These are phyloP conservation scores for Populus euphratica DNA, from an alignment of 345 rosid species.

Conservation along the genomic window DNA sequence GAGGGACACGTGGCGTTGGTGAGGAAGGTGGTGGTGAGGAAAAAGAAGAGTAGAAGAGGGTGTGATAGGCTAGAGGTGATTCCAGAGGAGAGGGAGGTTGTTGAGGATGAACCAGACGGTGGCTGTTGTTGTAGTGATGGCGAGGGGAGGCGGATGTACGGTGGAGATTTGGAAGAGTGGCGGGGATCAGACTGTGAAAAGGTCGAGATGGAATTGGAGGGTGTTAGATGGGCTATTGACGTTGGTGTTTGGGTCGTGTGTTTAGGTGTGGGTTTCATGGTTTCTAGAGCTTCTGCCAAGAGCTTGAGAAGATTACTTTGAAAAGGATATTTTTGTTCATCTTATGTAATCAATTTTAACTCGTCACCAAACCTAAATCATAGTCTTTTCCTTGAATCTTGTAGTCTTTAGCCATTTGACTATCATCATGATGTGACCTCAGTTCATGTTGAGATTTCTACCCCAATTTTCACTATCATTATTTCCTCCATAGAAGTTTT, in stretches of 20 bases:
- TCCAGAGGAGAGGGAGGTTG: conserved; percentile 61
- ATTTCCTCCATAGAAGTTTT: too few relatives aligned
- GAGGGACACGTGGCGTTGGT: conserved; percentile 55
- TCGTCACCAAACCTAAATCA: too few relatives aligned
- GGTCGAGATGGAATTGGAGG: conserved; percentile 48
- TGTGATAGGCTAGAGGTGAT: conserved; percentile 57
- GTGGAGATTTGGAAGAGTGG: conserved; percentile 14
- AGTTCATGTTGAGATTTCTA: too few relatives aligned
- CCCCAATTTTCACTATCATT: too few relatives aligned
- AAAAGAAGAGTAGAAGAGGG: conserved; percentile 19
- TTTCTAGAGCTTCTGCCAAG: conserved; percentile 60
- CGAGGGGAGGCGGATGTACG: conserved; percentile 18
- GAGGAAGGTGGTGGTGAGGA: conserved; percentile 42
- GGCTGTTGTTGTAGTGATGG: conserved; percentile 26
- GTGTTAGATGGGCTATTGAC: conserved; percentile 74
- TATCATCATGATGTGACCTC: too few relatives aligned
- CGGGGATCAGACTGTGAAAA: conserved; percentile 28
- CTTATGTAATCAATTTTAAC: too few relatives aligned
- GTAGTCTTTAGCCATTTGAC: too few relatives aligned
- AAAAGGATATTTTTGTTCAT: not conserved
- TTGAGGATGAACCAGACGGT: conserved; percentile 31
- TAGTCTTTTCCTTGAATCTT: too few relatives aligned
- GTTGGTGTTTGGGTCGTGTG: conserved; percentile 81
- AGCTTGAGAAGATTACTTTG: conserved; percentile 42
- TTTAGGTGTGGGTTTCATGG: conserved; percentile 68